Conservation (phyloP, 2,329 filamentous ascomycete genomes). For the Tolypocladium inflatum region DNA sequence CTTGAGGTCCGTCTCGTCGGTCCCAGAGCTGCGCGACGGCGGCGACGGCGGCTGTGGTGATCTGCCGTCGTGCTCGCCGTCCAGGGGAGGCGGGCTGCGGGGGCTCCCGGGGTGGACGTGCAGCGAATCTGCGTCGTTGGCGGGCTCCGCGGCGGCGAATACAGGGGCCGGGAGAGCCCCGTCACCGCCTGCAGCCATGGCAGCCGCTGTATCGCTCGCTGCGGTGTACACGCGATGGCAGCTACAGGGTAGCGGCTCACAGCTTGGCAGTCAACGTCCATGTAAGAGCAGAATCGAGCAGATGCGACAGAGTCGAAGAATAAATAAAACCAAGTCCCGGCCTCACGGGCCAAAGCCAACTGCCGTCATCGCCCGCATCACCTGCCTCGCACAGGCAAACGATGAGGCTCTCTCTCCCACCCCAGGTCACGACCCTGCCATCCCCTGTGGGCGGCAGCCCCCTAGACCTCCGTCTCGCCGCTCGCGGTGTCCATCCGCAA, state of each 20-base stretch:
- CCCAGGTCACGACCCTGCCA: not conserved
- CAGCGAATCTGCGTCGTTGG: constrained; percentile 15
- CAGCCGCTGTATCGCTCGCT: not conserved
- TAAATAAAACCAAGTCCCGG: not conserved
- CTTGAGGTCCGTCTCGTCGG: constrained; percentile 6
- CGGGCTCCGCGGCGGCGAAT: constrained; percentile 4
- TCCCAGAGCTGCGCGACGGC: constrained; percentile 2
- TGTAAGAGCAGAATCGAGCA: not conserved
- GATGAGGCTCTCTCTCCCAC: not conserved
- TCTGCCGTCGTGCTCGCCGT: not conserved
- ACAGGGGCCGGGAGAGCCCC: constrained; percentile 2
- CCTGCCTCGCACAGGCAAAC: not conserved
- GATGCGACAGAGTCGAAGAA: not conserved
- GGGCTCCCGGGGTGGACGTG: constrained; percentile 17
- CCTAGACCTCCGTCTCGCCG: not conserved
- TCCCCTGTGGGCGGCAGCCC: not conserved
- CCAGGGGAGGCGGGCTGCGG: constrained; percentile 10
- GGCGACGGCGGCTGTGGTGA: not conserved
- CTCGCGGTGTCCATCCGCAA: not conserved
- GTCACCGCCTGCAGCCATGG: constrained; percentile 10
- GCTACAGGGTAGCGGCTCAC: not conserved
- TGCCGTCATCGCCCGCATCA: not conserved
- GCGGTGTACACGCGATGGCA: not conserved
- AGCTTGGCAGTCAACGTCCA: no score
- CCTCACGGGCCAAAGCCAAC: not conserved